phyloP scores from a whole-genome alignment of 1,284 basidiomycete species.

The Ustilago trichophora region DNA sequence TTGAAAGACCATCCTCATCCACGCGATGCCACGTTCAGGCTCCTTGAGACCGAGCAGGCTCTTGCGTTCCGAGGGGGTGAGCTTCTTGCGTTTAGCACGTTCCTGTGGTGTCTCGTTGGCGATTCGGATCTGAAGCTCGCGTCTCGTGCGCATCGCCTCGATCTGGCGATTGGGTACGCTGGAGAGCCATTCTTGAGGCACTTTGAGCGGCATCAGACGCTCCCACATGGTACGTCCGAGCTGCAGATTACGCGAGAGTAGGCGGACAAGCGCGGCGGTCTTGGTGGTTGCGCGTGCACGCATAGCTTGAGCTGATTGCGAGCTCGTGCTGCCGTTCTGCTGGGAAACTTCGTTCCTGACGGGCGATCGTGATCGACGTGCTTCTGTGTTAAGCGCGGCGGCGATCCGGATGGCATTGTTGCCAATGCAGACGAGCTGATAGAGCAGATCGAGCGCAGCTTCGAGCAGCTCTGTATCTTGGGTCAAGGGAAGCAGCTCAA shows the following conservation, averaged over 20 bases:
- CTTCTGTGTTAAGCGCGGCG: conserved; percentile 2
- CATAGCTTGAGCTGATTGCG: neutral
- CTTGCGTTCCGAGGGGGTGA: conserved; percentile 39
- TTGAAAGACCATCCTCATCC: conserved; percentile 80
- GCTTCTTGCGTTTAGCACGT: conserved; percentile 37
- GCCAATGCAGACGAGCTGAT: conserved; percentile 56
- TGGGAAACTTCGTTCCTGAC: too few relatives aligned
- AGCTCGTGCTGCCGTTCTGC: neutral
- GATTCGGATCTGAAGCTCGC: conserved; percentile 34
- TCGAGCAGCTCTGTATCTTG: conserved; percentile 60
- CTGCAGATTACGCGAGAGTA: conserved; percentile 50
- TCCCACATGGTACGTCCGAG: conserved; percentile 57
- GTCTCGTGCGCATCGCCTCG: conserved; percentile 18
- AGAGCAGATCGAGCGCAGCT: conserved; percentile 57
- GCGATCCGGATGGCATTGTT: conserved; percentile 56
- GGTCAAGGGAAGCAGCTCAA: conserved; percentile 57
- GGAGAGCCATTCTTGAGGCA: conserved; percentile 32
- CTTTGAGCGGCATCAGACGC: conserved; percentile 34
- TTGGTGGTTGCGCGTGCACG: conserved; percentile 14
- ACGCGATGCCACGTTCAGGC: conserved; percentile 56
- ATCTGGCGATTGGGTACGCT: conserved; percentile 18
- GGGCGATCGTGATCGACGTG: neutral
- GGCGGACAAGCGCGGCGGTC: conserved; percentile 35
- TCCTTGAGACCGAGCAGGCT: conserved; percentile 43
- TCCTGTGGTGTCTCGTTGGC: conserved; percentile 45